These are phyloP conservation scores for Oryza nivara DNA, from an alignment of 176 grass and related monocot genomes.

Conservation along the genomic window DNA sequence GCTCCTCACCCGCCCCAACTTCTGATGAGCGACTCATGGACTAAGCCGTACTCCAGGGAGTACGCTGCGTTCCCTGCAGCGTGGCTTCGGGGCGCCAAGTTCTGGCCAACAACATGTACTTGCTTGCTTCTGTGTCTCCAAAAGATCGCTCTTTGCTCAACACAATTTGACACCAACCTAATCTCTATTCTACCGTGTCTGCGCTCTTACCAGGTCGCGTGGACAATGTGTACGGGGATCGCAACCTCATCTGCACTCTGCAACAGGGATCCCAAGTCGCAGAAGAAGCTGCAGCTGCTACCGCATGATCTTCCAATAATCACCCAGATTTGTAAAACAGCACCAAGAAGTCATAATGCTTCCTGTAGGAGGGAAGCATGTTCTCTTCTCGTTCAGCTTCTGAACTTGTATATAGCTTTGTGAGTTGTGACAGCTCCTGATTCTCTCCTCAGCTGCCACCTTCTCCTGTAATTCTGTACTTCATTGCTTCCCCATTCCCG, in stretches of 20 bases:
- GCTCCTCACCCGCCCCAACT: constrained; percentile 91
- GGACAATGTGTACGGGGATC: constrained; percentile 98
- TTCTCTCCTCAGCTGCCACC: constrained; percentile 47
- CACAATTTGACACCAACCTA: neutral
- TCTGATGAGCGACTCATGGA: constrained; percentile 92
- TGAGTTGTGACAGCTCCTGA: constrained; percentile 50
- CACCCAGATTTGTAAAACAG: constrained; percentile 36
- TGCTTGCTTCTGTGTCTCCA: neutral
- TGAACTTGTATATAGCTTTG: constrained; percentile 75
- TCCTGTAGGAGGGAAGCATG: constrained; percentile 72
- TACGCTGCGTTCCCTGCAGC: constrained; percentile 90
- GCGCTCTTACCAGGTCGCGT: constrained; percentile 64
- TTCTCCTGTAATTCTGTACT: constrained; percentile 41
- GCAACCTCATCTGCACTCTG: constrained; percentile 94
- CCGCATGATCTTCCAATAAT: constrained; percentile 58
- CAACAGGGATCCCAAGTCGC: constrained; percentile 76
- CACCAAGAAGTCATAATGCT: constrained; percentile 55
- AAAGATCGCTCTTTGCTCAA: neutral
- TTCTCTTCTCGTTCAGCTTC: constrained; percentile 38
- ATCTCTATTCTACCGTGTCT: constrained; percentile 8
- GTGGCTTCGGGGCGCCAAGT: constrained; percentile 93
- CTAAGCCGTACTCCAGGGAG: constrained; percentile 93
- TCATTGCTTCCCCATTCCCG: constrained; percentile 34
- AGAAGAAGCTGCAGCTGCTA: constrained; percentile 90
- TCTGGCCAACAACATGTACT: constrained; percentile 96